Conservation (phyloP, 2,329 filamentous ascomycete species). For the Lizonia empirigonia region DNA sequence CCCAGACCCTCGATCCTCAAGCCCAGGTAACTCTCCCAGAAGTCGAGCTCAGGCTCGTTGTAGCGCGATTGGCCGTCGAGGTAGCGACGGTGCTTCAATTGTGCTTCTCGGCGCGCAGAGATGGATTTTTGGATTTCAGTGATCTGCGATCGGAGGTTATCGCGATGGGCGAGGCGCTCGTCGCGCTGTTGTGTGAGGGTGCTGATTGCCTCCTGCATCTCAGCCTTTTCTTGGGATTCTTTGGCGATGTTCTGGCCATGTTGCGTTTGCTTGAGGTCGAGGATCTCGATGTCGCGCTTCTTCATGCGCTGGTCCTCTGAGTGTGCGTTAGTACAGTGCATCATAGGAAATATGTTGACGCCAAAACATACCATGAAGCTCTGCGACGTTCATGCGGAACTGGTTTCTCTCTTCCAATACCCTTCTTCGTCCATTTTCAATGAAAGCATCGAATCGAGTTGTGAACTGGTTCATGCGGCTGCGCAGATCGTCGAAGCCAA, state of each 20-base stretch:
- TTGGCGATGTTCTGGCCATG: constrained; percentile 77
- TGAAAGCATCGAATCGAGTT: constrained; percentile 87
- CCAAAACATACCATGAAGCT: constrained; percentile 74
- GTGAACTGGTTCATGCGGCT: constrained; percentile 95
- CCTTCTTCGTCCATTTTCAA: constrained; percentile 86
- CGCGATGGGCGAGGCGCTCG: constrained; percentile 60
- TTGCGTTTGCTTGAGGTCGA: constrained; percentile 71
- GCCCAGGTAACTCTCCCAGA: constrained; percentile 92
- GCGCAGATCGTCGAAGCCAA: constrained; percentile 93
- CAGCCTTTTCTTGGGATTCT: constrained; percentile 73
- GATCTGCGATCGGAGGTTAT: constrained; percentile 62
- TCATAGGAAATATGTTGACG: not conserved
- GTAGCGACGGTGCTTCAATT: constrained; percentile 72
- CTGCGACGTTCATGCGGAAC: constrained; percentile 87
- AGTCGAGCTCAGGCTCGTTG: constrained; percentile 91
- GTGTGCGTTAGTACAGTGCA: constrained; percentile 7
- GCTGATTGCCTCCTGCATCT: constrained; percentile 66
- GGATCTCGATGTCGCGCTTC: constrained; percentile 83
- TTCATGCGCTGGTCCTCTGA: constrained; percentile 91
- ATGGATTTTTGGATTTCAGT: constrained; percentile 72
- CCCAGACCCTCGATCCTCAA: constrained; percentile 88
- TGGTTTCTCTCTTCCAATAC: constrained; percentile 93
- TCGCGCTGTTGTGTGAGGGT: constrained; percentile 62
- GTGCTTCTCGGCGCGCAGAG: constrained; percentile 70
- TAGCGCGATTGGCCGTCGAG: constrained; percentile 83